Conservation (phyloP, 148 eudicot genomes). For the Chenopodium quinoa region DNA sequence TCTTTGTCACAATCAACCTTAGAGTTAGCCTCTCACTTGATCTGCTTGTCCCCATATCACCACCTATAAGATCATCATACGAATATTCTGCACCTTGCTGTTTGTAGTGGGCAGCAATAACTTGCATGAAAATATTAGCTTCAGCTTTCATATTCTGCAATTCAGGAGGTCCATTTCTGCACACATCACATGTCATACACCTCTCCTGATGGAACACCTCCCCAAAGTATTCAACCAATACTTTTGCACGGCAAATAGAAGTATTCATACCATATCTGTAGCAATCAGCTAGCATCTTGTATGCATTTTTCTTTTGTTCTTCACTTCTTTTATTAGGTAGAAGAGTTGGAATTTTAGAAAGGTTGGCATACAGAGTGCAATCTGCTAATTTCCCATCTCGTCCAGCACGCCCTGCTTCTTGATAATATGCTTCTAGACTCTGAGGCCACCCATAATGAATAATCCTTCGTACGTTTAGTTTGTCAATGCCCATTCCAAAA, state of each 20-base stretch:
- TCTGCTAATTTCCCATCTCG: constrained; percentile 82
- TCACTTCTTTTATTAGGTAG: constrained; percentile 68
- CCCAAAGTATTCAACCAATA: constrained; percentile 86
- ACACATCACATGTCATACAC: constrained; percentile 74
- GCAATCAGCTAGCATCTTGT: constrained; percentile 88
- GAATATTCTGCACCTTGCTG: constrained; percentile 37
- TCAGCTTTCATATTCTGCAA: constrained; percentile 60
- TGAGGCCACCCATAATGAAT: constrained; percentile 97
- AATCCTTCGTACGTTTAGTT: constrained; percentile 75
- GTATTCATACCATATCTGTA: constrained; percentile 82
- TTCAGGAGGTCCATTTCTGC: constrained; percentile 71
- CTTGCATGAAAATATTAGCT: constrained; percentile 55
- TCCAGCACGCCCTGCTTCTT: constrained; percentile 98
- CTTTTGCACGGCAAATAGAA: constrained; percentile 74
- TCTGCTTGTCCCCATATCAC: constrained; percentile 24
- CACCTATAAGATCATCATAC: constrained; percentile 31
- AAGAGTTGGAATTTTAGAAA: constrained; percentile 61
- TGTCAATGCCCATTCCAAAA: constrained; percentile 96
- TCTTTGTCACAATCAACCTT: constrained; percentile 43
- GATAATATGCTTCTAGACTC: constrained; percentile 95
- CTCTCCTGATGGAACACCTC: constrained; percentile 54
- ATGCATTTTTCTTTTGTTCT: constrained; percentile 74
- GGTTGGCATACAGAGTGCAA: constrained; percentile 75
- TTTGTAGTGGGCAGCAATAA: constrained; percentile 50
- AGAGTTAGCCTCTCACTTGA: constrained; percentile 50